phyloP scores from a whole-genome alignment of 1,284 basidiomycete species.

The Ustilago hordei region DNA sequence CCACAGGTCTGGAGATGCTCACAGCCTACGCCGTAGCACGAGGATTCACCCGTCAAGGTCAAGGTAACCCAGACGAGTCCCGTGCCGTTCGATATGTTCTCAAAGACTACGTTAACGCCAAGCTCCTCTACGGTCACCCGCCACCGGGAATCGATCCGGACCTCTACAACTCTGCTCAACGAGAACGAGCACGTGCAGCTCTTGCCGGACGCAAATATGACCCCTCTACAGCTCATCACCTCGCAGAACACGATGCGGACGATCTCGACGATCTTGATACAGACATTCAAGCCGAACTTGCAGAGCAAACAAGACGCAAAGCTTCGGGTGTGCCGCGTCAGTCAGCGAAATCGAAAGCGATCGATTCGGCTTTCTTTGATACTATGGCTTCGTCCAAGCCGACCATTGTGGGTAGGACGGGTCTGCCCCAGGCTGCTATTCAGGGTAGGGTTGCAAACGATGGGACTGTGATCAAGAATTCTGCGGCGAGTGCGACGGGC shows the following conservation, averaged over 20 bases:
- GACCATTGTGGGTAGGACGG: constrained; percentile 71
- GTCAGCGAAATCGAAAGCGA: constrained; percentile 67
- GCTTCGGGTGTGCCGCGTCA: constrained; percentile 14
- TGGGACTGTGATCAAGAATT: constrained; percentile 63
- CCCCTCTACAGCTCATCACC: constrained; percentile 23
- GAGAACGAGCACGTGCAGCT: constrained; percentile 75
- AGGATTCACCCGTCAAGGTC: constrained; percentile 91
- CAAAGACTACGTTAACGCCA: constrained; percentile 97
- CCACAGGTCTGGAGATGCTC: constrained; percentile 86
- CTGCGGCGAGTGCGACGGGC: constrained; percentile 69
- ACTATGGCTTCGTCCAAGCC: constrained; percentile 76
- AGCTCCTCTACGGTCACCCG: constrained; percentile 87
- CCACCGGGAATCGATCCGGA: constrained; percentile 78
- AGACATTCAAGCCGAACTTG: constrained; percentile 19
- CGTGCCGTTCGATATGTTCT: constrained; percentile 91
- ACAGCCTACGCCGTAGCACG: constrained; percentile 83
- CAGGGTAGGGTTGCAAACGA: constrained; percentile 55
- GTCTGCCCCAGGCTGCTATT: constrained; percentile 44
- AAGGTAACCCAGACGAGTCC: constrained; percentile 97
- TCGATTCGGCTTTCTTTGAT: constrained; percentile 89
- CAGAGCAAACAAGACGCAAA: constrained; percentile 14
- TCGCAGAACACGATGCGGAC: constrained; percentile 29
- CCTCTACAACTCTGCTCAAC: constrained; percentile 82
- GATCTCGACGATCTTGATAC: constrained; percentile 29
- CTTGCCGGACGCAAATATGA: constrained; percentile 55